A percentile compares a stretch with the other conserved stretches of the same genome.
Conservation (phyloP, 2,329 filamentous ascomycete genomes). For the Trichophyton benhamiae region DNA sequence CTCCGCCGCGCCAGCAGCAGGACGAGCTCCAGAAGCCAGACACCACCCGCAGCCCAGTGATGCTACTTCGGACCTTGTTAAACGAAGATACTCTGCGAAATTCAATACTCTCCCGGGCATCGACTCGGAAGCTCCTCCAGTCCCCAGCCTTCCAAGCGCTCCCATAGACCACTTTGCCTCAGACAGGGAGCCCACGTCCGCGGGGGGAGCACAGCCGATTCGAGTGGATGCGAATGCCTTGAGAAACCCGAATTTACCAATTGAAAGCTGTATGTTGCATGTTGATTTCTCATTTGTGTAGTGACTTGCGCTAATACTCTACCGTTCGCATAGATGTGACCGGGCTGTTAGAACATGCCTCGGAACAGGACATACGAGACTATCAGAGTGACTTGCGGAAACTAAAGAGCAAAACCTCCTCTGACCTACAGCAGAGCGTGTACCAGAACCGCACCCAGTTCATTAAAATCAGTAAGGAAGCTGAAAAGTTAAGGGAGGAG, state of each 20-base stretch:
- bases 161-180: conserved; percentile 46
- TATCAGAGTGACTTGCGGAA: conserved; percentile 66
- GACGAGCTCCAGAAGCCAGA: conserved; percentile 22
- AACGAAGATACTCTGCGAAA: conserved; percentile 84
- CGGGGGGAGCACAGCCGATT: conserved; percentile 48
- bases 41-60: conserved; percentile 29
- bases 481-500: conserved; percentile 90
- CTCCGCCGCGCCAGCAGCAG: conserved; percentile 7
- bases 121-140: conserved; percentile 53
- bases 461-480: conserved; percentile 98
- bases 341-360: conserved; percentile 65
- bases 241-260: conserved; percentile 62
- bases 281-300: not conserved
- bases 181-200: conserved; percentile 26
- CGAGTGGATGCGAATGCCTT: conserved; percentile 65
- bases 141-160: conserved; percentile 54
- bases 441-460: conserved; percentile 97
- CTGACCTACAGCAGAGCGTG: conserved; percentile 85
- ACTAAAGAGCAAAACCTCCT: conserved; percentile 63
- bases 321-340: conserved; percentile 32
- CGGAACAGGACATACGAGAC: conserved; percentile 72
- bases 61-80: conserved; percentile 70
- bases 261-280: conserved; percentile 58
- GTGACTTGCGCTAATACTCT: not conserved
- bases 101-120: conserved; percentile 67